A percentile compares a stretch with the other conserved stretches of the same genome.
phyloP scores from a whole-genome alignment of 352 stramenopile genomes.

The Pythium oligandrum region DNA sequence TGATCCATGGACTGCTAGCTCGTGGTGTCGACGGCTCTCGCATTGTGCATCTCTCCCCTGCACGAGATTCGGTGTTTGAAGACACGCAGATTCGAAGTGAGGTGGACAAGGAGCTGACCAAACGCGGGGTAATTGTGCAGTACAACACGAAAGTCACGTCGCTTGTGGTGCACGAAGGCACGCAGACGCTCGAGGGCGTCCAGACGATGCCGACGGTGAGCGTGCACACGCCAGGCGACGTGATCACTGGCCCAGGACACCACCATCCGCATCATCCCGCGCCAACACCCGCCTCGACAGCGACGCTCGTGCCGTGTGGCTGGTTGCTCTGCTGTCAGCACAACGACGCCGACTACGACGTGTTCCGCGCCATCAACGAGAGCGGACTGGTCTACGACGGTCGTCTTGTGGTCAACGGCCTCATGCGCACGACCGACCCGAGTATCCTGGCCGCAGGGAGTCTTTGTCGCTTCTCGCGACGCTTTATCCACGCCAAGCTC shows the following conservation, averaged over 20 bases:
- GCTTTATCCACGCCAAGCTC: slow-evolving; percentile 69
- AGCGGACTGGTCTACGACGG: slow-evolving; percentile 91
- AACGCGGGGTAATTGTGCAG: slow-evolving; percentile 28
- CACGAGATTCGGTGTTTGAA: slow-evolving; percentile 46
- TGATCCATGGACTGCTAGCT: slow-evolving; percentile 49
- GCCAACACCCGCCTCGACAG: neutral
- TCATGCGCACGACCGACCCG: slow-evolving; percentile 82
- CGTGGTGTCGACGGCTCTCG: slow-evolving; percentile 33
- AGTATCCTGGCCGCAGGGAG: slow-evolving; percentile 64
- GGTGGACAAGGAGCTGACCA: slow-evolving; percentile 49
- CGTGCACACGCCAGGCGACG: neutral
- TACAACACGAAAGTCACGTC: slow-evolving; percentile 44
- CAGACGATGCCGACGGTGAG: slow-evolving; percentile 18
- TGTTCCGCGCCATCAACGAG: slow-evolving; percentile 89
- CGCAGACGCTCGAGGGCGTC: slow-evolving; percentile 39
- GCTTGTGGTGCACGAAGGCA: slow-evolving; percentile 27
- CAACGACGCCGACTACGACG: slow-evolving; percentile 80
- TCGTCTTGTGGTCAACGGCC: slow-evolving; percentile 83
- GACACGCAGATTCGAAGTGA: slow-evolving; percentile 51
- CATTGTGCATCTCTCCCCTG: slow-evolving; percentile 55
- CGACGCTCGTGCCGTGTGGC: slow-evolving; percentile 29
- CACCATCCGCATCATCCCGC: slow-evolving; percentile 5
- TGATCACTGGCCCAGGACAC: neutral
- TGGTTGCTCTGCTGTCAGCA: slow-evolving; percentile 84
- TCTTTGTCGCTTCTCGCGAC: slow-evolving; percentile 76